These are phyloP conservation scores for Amanita fuliginea DNA, from an alignment of 768 basidiomycete genomes.

Conservation along the genomic window DNA sequence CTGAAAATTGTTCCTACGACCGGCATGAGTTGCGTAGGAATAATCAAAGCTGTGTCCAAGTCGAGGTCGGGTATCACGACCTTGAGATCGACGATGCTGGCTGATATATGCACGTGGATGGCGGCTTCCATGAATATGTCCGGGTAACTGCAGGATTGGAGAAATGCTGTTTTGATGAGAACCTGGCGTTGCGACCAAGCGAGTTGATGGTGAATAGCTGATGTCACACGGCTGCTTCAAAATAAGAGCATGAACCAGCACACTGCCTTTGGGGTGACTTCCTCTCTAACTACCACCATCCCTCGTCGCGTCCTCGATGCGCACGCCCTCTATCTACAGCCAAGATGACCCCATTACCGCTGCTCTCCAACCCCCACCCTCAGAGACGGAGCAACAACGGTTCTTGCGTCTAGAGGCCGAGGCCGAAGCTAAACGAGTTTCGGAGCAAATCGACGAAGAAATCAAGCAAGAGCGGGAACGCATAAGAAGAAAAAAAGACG, in stretches of 20 bases:
- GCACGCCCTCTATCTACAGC: constrained; percentile 63
- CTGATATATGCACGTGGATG: no score
- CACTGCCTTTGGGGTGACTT: constrained; percentile 11
- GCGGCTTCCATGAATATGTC: no score
- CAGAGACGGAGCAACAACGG: constrained; percentile 60
- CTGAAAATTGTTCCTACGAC: no score
- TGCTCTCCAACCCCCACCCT: constrained; percentile 50
- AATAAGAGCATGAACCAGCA: constrained; percentile 2
- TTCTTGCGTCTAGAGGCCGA: constrained; percentile 49
- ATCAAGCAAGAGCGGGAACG: constrained; percentile 60
- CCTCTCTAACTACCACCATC: constrained; percentile 23
- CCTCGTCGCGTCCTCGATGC: constrained; percentile 24
- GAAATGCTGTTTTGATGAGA: no score
- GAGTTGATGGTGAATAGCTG: not conserved
- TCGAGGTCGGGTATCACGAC: no score
- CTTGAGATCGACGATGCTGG: no score
- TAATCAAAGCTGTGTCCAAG: no score
- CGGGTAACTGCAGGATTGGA: no score
- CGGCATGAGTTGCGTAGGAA: no score
- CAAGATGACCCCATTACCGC: constrained; percentile 68
- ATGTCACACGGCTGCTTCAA: not conserved
- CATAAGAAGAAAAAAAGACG: constrained; percentile 52
- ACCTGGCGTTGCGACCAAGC: no score
- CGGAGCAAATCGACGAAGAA: constrained; percentile 77
- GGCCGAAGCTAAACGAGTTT: constrained; percentile 64